phyloP scores from a whole-genome alignment of 352 stramenopile species.

The Pythium coloratum region DNA sequence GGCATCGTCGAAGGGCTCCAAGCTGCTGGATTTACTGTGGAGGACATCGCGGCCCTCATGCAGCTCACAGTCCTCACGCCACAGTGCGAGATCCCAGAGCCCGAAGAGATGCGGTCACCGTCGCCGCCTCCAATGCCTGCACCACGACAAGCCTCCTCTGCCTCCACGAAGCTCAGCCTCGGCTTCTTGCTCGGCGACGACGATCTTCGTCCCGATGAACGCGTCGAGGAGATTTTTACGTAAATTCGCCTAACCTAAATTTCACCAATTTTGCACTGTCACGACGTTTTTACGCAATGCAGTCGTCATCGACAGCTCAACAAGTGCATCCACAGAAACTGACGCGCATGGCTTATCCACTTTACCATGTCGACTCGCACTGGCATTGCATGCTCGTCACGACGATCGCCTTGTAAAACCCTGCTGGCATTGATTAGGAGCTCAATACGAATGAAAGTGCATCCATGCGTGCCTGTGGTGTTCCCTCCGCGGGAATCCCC shows the following conservation, averaged over 20 bases:
- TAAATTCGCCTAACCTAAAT: background rate
- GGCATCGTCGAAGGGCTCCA: constrained; percentile 21
- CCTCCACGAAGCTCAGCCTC: constrained; percentile 20
- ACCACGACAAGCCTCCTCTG: background rate
- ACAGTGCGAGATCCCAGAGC: constrained; percentile 20
- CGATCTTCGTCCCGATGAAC: constrained; percentile 18
- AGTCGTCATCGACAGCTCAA: no score
- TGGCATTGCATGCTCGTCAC: no score
- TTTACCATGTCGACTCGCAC: no score
- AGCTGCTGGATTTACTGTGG: constrained; percentile 10
- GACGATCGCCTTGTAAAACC: no score
- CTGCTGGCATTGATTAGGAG: no score
- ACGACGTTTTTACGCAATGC: background rate
- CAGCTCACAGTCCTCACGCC: constrained; percentile 20
- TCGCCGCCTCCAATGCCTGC: constrained; percentile 1
- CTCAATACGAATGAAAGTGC: no score
- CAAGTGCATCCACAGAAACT: no score
- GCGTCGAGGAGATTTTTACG: constrained; percentile 13
- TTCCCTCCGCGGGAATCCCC: no score
- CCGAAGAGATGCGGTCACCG: background rate
- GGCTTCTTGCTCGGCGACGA: constrained; percentile 18
- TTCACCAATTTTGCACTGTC: background rate
- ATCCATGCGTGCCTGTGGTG: no score
- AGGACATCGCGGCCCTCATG: constrained; percentile 25
- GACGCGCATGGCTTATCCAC: no score